Percentiles rank a stretch among this genome's conserved stretches.
Evolutionary conservation across 345 rosid species (phyloP).

Genomic region (Zanthoxylum bungeanum): DNA sequence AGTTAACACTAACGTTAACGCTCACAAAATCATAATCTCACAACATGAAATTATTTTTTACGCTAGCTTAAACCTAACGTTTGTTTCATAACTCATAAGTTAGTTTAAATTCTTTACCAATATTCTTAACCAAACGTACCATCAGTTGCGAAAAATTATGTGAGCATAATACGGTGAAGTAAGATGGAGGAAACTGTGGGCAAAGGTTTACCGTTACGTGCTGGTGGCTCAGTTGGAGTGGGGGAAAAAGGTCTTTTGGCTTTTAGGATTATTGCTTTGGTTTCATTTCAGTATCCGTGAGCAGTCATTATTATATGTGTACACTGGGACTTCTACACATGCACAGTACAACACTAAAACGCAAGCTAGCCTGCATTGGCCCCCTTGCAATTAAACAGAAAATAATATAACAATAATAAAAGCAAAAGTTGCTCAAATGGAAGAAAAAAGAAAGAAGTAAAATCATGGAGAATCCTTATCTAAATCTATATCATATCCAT

Average conservation of each 20-base stretch:
- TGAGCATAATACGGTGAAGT: background rate
- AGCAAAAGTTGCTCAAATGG: background rate
- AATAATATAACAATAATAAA: background rate
- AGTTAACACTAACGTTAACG: too few relatives aligned
- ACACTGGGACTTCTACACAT: background rate
- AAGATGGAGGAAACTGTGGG: background rate
- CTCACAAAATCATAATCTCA: too few relatives aligned
- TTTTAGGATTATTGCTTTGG: background rate
- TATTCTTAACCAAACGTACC: too few relatives aligned
- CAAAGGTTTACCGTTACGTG: background rate
- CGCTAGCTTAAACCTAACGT: too few relatives aligned
- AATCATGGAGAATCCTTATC: background rate
- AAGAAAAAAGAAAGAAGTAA: background rate
- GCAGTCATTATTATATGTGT: background rate
- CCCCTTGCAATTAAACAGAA: too few relatives aligned
- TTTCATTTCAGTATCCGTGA: background rate
- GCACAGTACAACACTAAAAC: too few relatives aligned
- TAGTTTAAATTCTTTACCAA: too few relatives aligned
- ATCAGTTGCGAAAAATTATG: background rate
- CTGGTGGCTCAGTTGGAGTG: constrained; percentile 1
- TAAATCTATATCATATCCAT: background rate
- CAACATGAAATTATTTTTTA: too few relatives aligned
- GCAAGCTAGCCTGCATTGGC: too few relatives aligned
- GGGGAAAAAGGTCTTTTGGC: background rate
- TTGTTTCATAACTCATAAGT: too few relatives aligned